These are phyloP conservation scores for Gastrolobium villosum DNA, from an alignment of 306 rosid species.

Conservation along the genomic window DNA sequence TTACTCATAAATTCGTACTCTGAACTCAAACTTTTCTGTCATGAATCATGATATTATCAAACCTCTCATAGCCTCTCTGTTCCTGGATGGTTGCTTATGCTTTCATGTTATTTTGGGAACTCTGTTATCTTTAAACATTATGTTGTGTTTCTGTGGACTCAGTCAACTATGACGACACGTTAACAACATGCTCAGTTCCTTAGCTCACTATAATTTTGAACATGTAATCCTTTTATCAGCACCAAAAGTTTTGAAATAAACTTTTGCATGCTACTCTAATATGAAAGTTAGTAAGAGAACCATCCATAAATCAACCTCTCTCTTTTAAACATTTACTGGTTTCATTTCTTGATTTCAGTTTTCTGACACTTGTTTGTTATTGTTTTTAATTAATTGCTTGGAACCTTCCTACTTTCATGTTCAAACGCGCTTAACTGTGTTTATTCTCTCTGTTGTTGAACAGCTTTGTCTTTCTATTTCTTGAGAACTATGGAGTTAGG, in stretches of 20 bases:
- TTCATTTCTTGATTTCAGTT: conserved; percentile 1
- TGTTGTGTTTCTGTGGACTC: too few relatives aligned
- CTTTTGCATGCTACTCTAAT: background rate
- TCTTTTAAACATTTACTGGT: background rate
- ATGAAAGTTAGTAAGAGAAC: conserved; percentile 10
- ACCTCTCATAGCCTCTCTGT: too few relatives aligned
- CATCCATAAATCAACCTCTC: background rate
- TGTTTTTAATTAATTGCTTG: conserved; percentile 22
- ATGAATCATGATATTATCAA: too few relatives aligned
- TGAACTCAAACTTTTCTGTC: too few relatives aligned
- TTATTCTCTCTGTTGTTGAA: conserved; percentile 45
- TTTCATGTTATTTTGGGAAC: too few relatives aligned
- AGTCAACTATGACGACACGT: too few relatives aligned
- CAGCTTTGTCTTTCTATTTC: conserved; percentile 85
- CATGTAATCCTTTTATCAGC: background rate
- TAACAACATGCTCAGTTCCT: background rate
- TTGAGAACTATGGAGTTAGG: conserved; percentile 95
- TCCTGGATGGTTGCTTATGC: too few relatives aligned
- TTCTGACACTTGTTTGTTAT: background rate
- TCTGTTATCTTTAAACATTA: too few relatives aligned
- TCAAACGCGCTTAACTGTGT: conserved; percentile 46
- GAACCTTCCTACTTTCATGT: conserved; percentile 12
- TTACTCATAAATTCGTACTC: too few relatives aligned
- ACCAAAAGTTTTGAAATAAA: conserved; percentile 5
- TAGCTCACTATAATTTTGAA: conserved; percentile 17